Evolutionary conservation across 2,329 filamentous ascomycete genomes (phyloP), one percentile per base, ranked within the genome.

Genomic region (Penicillium sp.): DNA sequence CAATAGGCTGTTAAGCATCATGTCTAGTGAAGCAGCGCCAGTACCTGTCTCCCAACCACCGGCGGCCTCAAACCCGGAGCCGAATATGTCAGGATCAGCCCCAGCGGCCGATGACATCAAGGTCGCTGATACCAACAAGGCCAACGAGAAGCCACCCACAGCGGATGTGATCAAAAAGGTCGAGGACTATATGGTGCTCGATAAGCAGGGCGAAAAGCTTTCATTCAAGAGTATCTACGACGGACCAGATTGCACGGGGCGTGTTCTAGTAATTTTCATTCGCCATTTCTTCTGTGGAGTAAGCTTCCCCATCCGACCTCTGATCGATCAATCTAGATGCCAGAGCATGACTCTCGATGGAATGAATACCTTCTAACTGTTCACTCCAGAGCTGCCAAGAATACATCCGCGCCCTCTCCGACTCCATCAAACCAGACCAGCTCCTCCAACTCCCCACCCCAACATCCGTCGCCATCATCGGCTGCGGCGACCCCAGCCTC

Each of bases 211-310:
- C 57, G 86, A 84, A 57, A 75, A 82, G 14, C 82, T 82, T 45
- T 78, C 83, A 0, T 91, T 91, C 74, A 84, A 84, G 73, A 86
- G 83, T 66, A 76, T 90, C 31, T 88, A 88, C 71, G 63, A 57
- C 14, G 62, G 59, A 12, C 58, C 63, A 38, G 42, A 58, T 7
- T 37, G 60, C 1, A 79, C 83, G 12, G 78, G 82, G 17, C 79
- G 86, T 2, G 85, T 90, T 31, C 80, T 93, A 35, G 76, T 92
- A 43, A 85, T 92, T 65, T 92, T 93, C 71, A 82, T 93, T 58
- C 84, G 90, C 47, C 90, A 92, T 76, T 93, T 92, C 76, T 92
- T 90, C 81, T 92, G 90, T 71, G 89, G 89, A 38, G 89, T 91
- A 81, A 74, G 41, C 47, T 35, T 55, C 6, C 20, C 35, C 42